Base-by-base conservation (phyloP, 2,329 filamentous ascomycete species). In the Knufia fluminis region DNA sequence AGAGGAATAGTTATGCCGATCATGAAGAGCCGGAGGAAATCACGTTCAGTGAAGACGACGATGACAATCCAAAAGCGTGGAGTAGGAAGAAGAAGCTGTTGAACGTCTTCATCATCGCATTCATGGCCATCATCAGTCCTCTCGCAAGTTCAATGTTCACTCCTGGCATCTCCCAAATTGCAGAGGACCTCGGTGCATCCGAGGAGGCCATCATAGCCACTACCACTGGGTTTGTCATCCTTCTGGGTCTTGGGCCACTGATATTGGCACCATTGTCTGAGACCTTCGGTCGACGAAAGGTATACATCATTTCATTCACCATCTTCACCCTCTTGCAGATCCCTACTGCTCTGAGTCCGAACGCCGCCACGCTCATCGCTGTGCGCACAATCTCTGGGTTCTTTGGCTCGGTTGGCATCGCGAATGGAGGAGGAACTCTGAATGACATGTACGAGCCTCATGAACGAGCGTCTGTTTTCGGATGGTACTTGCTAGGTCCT, bases 181-280 rank as follows among this genome's bases (percentile, higher is more conserved):
- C 72, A 2, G 60, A 69, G 40, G 68, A 70, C 23, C 62, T 76
- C 16, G 50, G 69, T 36, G 71, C 70, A 1, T 61, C 60, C 4
- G 60, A 62, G 1, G 64, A 67, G 10, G 62, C 61, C 8, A 71
- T 76, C 19, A 71, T 76, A 36, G 71, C 66, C 3, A 71, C 71
- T 17, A 75, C 71, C 3, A 76, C 73, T 1, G 71, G 70, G 9
- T 75, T 74, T 50, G 70, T 75, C 3, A 64, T 75, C 40, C 70
- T 71, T 64, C 62, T 75, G 1, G 73, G 72, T 7, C 58, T 84
- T 50, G 85, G 84, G 0, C 85, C 85, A 1, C 76, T 79, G 0
- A 70, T 89, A 14, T 86, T 83, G 72, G 85, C 84, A 1, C 85
- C 85, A 0, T 68, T 89, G 3, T 85, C 80, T 1, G 86, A 91